Base-by-base conservation (phyloP, 352 stramenopile genomes). In the Peronospora belbahrii region DNA sequence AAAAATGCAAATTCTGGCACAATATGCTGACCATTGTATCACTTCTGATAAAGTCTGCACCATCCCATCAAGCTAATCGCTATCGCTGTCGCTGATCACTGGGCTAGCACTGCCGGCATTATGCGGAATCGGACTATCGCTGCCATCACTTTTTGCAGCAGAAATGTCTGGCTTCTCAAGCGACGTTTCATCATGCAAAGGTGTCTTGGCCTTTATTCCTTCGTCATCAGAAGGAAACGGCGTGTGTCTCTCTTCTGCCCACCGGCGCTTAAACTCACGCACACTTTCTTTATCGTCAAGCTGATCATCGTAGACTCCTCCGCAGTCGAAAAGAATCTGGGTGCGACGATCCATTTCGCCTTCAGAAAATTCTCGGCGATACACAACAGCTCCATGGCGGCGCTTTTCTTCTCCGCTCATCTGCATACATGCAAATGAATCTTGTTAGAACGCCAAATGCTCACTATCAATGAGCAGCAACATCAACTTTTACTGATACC, bases 41-140 rank as follows among this genome's bases (percentile, higher is more conserved):
- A 44, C 37, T 53, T 20, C 25, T 11, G 14, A 15, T 15, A 13
- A 42, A 56, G 22, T 18, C 33, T 20, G 39, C 32, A 32, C 24
- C 19, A 31, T 27, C 48, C 49, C 59, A 51, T 65, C 58, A 44
- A 56, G 31, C 56, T 71, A 75, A 50, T 86, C 69, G 56, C 70
- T 83, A 52, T 91, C 80, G 42, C 77, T 91, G 45, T 86, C 76
- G 8, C 67, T 88, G 67, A 85, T 82, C 37, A 74, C 72, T 27
- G 79, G 79, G 27, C 79, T 91, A 39, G 48, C 73, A 40, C 53
- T 73, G 7, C 72, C 61, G 8, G 65, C 62, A 11, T 62, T 60
- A 6, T 53, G 42, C 24, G 28, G 40, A 17, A 59, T 36, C 8
- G 48, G 54, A 38, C 59, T 67, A 48, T 55, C 52, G 19, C 42